Evolutionary conservation across 768 basidiomycete genomes (phyloP), one percentile per base, ranked within the genome.

Genomic region (Xanthoconium stramineum): DNA sequence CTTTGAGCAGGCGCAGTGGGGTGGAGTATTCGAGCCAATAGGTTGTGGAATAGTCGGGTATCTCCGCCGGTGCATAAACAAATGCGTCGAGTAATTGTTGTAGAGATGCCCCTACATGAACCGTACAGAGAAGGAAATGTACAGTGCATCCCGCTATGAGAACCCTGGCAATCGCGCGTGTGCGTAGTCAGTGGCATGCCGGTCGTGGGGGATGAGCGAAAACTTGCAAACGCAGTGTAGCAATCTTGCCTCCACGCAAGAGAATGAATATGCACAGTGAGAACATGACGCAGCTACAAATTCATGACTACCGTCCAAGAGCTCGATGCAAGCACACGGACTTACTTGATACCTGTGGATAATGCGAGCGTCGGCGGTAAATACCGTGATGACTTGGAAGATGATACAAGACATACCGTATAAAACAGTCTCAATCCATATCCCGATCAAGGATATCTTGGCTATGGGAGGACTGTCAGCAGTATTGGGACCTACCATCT

Each of bases 21-120:
- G 20, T 6, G 1, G 32, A 6, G 13, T 10, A 24, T 29, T 51
- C 28, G 40, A 59, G 15, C 56, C 55, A 56, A n/a, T 51, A 59
- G 30, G 5, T 42, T 9, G 19, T 38, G 8, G 48, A 50, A 38
- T 55, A 58, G 28, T 47, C 5, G 6, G 38, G 33, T 11, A 42
- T 9, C 17, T 42, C 20, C 4, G 17, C 14, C 13, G 49, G 40
- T 17, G 10, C 30, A 20, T 56, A 50, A 15, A 52, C 36, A 11
- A 57, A 57, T 1, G 40, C 40, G 8, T 52, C 45, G 3, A 57
- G 55, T 10, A 47, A n/a, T 47, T 51, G 29, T 29, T 11, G 55
- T 10, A 52, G 30, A 32, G 55, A 57, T 10, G 24, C 20, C 17
- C 24, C 46, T 3, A 39, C 30, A 7, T 48, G 28, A 19, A 24